These are phyloP conservation scores for Pythium vanterpoolii DNA, from an alignment of 352 stramenopile genomes.

Conservation along the genomic window DNA sequence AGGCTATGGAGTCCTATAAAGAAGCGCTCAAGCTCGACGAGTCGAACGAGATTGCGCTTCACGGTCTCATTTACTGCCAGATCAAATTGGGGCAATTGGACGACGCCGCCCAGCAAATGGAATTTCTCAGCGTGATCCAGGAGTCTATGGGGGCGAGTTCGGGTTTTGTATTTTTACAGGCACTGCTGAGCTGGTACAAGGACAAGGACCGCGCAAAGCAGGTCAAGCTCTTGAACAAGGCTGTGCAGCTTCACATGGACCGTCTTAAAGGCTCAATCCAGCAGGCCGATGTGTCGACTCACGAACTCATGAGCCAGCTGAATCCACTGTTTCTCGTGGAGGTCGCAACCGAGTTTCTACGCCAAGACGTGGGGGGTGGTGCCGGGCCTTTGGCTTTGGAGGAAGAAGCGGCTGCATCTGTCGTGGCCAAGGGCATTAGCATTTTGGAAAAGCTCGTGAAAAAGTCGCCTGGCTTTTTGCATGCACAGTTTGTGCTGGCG, in stretches of 20 bases:
- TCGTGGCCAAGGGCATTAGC: constrained; percentile 54
- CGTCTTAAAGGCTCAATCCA: constrained; percentile 67
- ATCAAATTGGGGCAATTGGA: constrained; percentile 85
- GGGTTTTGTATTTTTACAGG: constrained; percentile 83
- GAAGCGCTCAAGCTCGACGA: constrained; percentile 85
- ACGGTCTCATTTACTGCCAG: constrained; percentile 92
- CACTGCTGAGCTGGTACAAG: constrained; percentile 80
- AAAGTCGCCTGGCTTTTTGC: constrained; percentile 81
- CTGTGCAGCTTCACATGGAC: constrained; percentile 84
- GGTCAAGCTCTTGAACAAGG: constrained; percentile 66
- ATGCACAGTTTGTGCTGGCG: constrained; percentile 80
- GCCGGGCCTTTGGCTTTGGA: too few relatives aligned
- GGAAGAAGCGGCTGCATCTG: constrained; percentile 5
- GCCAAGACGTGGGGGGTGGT: too few relatives aligned
- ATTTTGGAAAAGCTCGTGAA: constrained; percentile 83
- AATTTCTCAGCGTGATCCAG: constrained; percentile 90
- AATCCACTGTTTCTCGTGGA: constrained; percentile 90
- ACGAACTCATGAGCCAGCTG: constrained; percentile 73
- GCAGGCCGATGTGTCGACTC: constrained; percentile 54
- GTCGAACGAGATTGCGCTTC: constrained; percentile 84
- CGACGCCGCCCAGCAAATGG: constrained; percentile 90
- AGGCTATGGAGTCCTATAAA: constrained; percentile 86
- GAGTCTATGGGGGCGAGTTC: constrained; percentile 79
- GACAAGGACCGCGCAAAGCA: constrained; percentile 65
- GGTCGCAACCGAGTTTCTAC: constrained; percentile 78